Evolutionary conservation across 345 rosid genomes (phyloP).

Genomic region (Hibiscus tridactylites): DNA sequence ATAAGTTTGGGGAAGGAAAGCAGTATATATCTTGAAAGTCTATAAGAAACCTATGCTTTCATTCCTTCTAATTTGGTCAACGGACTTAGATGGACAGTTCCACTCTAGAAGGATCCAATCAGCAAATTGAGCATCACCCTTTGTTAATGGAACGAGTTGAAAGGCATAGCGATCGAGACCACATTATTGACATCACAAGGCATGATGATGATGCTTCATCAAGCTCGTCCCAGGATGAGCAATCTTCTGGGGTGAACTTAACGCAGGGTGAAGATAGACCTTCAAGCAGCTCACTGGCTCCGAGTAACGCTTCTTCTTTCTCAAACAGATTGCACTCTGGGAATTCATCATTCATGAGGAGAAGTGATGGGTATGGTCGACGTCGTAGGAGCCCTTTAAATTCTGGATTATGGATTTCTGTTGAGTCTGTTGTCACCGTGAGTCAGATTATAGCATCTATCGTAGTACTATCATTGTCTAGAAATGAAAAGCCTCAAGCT

Average conservation of each 20-base stretch:
- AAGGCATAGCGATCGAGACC: constrained; percentile 31
- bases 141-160: constrained; percentile 58
- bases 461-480: constrained; percentile 54
- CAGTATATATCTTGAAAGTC: constrained; percentile 7
- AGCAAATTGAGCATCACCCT: constrained; percentile 38
- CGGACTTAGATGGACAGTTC: constrained; percentile 53
- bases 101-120: constrained; percentile 31
- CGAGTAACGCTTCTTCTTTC: constrained; percentile 23
- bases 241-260: constrained; percentile 16
- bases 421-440: constrained; percentile 59
- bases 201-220: constrained; percentile 40
- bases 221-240: constrained; percentile 37
- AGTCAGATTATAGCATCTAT: constrained; percentile 75
- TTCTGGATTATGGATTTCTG: constrained; percentile 77
- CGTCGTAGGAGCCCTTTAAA: constrained; percentile 68
- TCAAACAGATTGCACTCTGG: constrained; percentile 30
- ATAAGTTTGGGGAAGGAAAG: neutral
- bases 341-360: constrained; percentile 34
- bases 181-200: constrained; percentile 47
- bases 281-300: constrained; percentile 18
- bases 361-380: constrained; percentile 45
- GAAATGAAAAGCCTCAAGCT: constrained; percentile 69
- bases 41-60: constrained; percentile 18
- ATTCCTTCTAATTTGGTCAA: constrained; percentile 15
- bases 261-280: constrained; percentile 28